Evolutionary conservation across 805 yeast species (phyloP).

Genomic region (Suhomyces pyralidae): DNA sequence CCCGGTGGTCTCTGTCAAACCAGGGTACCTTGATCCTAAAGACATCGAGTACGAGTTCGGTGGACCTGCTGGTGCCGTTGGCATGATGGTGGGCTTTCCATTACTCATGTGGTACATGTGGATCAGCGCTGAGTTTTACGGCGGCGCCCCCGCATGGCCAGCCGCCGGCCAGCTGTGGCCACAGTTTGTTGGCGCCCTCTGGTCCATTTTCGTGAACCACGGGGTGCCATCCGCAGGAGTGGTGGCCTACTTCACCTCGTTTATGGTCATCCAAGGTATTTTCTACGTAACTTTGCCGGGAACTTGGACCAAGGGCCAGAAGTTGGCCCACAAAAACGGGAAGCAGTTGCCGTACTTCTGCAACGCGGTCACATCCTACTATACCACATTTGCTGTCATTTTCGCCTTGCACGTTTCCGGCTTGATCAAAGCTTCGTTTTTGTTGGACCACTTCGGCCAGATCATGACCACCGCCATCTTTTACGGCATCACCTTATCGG

Average conservation of each 20-base stretch:
- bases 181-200: conserved; percentile 43
- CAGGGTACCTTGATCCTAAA: conserved; percentile 38
- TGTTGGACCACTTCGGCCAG: conserved; percentile 82
- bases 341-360: conserved; percentile 88
- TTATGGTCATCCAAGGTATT: conserved; percentile 62
- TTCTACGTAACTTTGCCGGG: conserved; percentile 89
- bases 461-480: conserved; percentile 90
- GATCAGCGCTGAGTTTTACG: conserved; percentile 80
- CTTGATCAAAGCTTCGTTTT: conserved; percentile 66
- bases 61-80: conserved; percentile 83
- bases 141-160: conserved; percentile 73
- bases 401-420: conserved; percentile 69
- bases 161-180: conserved; percentile 50
- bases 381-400: conserved; percentile 58
- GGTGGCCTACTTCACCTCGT: conserved; percentile 69
- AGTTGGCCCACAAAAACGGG: conserved; percentile 74
- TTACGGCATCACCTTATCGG: conserved; percentile 68
- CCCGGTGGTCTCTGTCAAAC: not conserved
- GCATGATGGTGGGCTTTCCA: conserved; percentile 93
- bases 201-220: conserved; percentile 43
- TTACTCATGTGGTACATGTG: conserved; percentile 95
- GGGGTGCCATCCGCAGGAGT: conserved; percentile 61
- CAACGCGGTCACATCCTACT: conserved; percentile 85
- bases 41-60: conserved; percentile 87
- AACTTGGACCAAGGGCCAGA: conserved; percentile 92